Percentiles rank a stretch among this genome's conserved stretches.
Conservation (phyloP, 805 yeast species). For the Barnettozyma sp. region DNA sequence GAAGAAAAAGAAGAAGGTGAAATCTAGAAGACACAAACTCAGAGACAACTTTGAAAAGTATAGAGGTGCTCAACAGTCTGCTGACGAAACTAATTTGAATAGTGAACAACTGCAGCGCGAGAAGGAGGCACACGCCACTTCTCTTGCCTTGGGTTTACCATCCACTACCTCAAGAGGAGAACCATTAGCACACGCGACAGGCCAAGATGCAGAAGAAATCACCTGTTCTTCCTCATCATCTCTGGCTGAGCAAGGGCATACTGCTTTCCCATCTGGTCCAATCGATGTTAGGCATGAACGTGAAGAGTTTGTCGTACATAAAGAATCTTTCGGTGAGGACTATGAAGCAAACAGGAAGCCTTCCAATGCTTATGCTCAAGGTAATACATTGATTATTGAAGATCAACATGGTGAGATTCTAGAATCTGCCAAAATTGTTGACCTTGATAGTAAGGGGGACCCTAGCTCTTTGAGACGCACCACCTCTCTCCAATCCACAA, state of each 20-base stretch:
- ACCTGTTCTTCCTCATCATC: slow-evolving; percentile 11
- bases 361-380: slow-evolving; percentile 57
- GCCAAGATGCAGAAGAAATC: slow-evolving; percentile 13
- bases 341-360: slow-evolving; percentile 26
- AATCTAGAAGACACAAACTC: too few species aligned
- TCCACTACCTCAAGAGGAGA: too few species aligned
- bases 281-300: slow-evolving; percentile 9
- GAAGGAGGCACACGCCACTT: slow-evolving; percentile 37
- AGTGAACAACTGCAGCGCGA: slow-evolving; percentile 34
- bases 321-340: slow-evolving; percentile 10
- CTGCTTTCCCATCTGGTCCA: slow-evolving; percentile 1
- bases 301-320: slow-evolving; percentile 3
- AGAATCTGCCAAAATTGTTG: slow-evolving; percentile 40
- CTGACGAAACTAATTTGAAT: slow-evolving; percentile 24
- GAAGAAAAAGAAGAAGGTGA: slow-evolving; percentile 34
- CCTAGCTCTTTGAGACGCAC: slow-evolving; percentile 8
- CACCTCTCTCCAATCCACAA: slow-evolving; percentile 17
- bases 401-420: slow-evolving; percentile 80
- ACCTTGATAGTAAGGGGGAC: slow-evolving; percentile 5
- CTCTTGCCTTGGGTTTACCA: slow-evolving; percentile 35
- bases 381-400: slow-evolving; percentile 64
- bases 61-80: slow-evolving; percentile 20
- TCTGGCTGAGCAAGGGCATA: slow-evolving; percentile 3
- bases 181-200: too few species aligned
- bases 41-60: too few species aligned